Evolutionary conservation across 192 early-diverging fungal genomes (phyloP), one percentile per base, ranked within the genome.

Genomic region (Phlyctochytrium planicorne): DNA sequence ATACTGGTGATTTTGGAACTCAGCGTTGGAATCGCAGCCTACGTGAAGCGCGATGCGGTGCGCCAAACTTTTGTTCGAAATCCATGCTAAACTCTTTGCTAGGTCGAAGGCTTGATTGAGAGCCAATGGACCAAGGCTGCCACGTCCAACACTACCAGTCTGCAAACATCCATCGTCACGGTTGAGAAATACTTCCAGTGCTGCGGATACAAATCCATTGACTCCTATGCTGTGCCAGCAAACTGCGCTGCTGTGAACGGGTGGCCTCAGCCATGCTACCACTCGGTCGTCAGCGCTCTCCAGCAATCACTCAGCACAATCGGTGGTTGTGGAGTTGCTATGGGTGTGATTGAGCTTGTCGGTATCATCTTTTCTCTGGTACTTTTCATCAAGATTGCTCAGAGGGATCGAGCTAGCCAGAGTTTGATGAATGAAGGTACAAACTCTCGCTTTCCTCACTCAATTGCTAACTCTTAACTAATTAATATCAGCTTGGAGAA

Each of bases 101-200:
- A 47, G 40, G 40, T 97, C 53, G 77, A 81, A 23, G 83, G 88
- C 30, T 80, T 93, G 25, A 67, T 94, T 30, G 78, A 87, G 10
- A 85, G 87, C 70, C 74, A 83, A 24, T 97, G 94, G 94, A 88
- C 89, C 66, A 84, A 84, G 65, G 75, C 73, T n/a, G 62, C 55
- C 33, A 33, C 34, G 10, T 24, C 55, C 2, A 32, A 52, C 59
- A 68, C 65, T 2, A 72, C 52, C 30, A 35, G n/a, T 2, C 36
- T 35, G 17, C 59, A 63, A 25, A 32, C 23, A n/a, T 33, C 70
- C 3, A 23, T 76, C 30, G 31, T 75, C 30, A n/a, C 34, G 30
- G 40, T 75, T 17, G 63, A 57, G 55, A 57, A 6, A 25, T 57
- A 57, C 62, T 76, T 81, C 56, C 36, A 72, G 27, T 85, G 83